Percentiles rank a stretch among this genome's conserved stretches.
Evolutionary conservation across 1,284 basidiomycete genomes (phyloP).

Genomic region (Microbotryum lychnidis-dioicae): DNA sequence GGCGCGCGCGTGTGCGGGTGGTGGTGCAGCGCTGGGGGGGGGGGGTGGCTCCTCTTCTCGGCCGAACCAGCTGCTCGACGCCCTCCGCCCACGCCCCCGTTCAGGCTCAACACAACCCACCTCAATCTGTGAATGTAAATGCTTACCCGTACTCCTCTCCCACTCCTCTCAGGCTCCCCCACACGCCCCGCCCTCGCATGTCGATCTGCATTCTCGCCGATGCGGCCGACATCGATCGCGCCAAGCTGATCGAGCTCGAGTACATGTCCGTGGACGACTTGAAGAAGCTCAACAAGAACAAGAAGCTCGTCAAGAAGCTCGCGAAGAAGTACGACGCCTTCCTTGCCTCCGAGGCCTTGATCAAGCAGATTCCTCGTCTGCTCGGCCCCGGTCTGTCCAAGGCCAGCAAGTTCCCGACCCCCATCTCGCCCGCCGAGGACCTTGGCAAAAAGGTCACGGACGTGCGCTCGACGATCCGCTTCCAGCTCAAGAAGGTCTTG

Average conservation of each 20-base stretch:
- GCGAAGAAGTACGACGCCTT: conserved; percentile 99
- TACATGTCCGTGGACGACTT: conserved; percentile 99
- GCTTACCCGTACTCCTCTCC: background rate
- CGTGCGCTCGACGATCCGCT: conserved; percentile 77
- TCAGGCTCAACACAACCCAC: no score
- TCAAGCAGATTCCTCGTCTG: conserved; percentile 99
- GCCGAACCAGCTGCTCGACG: no score
- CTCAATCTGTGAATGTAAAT: no score
- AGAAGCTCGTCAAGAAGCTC: conserved; percentile 99
- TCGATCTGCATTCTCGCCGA: conserved; percentile 99
- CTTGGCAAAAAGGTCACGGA: conserved; percentile 85
- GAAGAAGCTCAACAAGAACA: conserved; percentile 99
- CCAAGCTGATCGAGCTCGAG: conserved; percentile 92
- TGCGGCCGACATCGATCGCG: conserved; percentile 96
- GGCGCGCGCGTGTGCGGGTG: no score
- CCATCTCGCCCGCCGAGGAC: conserved; percentile 85
- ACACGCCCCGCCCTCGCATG: conserved; percentile 97
- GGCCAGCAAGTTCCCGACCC: conserved; percentile 98
- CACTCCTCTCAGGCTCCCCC: conserved; percentile 62
- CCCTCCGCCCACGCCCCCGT: no score
- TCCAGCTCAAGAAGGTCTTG: conserved; percentile 99
- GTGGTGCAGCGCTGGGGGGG: no score
- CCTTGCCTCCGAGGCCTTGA: conserved; percentile 92
- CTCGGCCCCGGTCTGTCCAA: conserved; percentile 99
- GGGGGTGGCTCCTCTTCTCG: no score